Conservation (phyloP, 257 asterid genomes). For the Nicotiana undulata region DNA sequence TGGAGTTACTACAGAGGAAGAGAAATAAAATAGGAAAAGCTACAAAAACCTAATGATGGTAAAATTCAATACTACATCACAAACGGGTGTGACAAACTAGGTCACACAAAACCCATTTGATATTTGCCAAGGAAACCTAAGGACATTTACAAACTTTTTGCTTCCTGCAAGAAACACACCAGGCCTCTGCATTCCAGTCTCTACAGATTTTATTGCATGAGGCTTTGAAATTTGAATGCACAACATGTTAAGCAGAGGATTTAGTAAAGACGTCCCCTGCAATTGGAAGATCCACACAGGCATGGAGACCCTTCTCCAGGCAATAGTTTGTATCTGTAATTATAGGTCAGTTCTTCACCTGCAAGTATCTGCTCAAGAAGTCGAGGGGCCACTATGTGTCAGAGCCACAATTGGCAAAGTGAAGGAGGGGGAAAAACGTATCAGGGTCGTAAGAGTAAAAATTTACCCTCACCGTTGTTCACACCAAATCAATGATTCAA, state of each 20-base stretch:
- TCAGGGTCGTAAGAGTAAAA: not conserved
- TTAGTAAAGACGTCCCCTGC: constrained; percentile 82
- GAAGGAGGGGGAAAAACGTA: not conserved
- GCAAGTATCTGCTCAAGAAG: constrained; percentile 57
- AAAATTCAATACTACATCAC: not conserved
- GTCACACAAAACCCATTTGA: not conserved
- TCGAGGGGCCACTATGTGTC: not conserved
- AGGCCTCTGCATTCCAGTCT: not conserved
- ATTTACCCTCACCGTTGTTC: too few species aligned
- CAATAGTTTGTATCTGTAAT: constrained; percentile 60
- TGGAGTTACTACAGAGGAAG: not conserved
- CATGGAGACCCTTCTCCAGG: constrained; percentile 69
- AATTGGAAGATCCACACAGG: constrained; percentile 79
- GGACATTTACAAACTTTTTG: not conserved
- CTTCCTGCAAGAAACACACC: not conserved
- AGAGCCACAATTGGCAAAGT: not conserved
- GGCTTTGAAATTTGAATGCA: not conserved
- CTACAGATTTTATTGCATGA: not conserved
- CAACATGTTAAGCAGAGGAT: not conserved
- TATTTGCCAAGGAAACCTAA: not conserved
- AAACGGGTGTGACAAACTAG: not conserved
- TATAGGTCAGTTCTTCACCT: constrained; percentile 84
- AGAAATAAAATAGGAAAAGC: not conserved
- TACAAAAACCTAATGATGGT: not conserved
- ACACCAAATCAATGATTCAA: too few species aligned